These are phyloP conservation scores for Rhododendron williamsianum DNA, from an alignment of 148 eudicot genomes.

Conservation along the genomic window DNA sequence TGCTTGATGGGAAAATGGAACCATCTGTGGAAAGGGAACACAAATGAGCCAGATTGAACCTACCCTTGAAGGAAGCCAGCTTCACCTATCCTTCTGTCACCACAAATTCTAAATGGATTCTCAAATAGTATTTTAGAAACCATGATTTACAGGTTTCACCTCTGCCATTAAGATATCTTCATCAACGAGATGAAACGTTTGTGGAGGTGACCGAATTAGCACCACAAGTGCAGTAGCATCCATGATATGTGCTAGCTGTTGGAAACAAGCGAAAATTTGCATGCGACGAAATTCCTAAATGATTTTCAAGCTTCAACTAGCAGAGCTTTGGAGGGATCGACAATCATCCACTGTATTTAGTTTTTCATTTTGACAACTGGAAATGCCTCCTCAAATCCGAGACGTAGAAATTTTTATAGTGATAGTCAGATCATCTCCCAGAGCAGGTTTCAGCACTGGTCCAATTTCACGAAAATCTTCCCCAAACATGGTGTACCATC, in stretches of 20 bases:
- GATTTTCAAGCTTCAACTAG: conserved; percentile 76
- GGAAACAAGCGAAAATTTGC: conserved; percentile 55
- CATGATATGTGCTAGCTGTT: conserved; percentile 57
- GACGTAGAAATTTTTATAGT: conserved; percentile 29
- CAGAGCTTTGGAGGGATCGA: conserved; percentile 58
- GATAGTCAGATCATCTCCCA: neutral
- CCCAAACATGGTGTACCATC: neutral
- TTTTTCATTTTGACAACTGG: conserved; percentile 65
- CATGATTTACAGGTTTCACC: conserved; percentile 38
- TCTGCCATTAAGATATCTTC: conserved; percentile 42
- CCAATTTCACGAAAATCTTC: conserved; percentile 5
- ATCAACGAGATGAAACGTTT: conserved; percentile 57
- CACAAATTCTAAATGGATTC: conserved; percentile 20
- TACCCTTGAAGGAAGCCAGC: neutral
- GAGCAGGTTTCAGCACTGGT: neutral
- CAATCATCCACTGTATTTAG: conserved; percentile 72
- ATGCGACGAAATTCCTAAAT: conserved; percentile 62
- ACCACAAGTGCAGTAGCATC: conserved; percentile 57
- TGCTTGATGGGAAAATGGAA: neutral
- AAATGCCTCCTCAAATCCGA: conserved; percentile 62
- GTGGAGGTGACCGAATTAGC: conserved; percentile 76
- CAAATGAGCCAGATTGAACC: neutral
- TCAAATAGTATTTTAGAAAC: conserved; percentile 37
- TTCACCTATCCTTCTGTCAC: neutral
- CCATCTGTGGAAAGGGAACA: neutral